Conservation (phyloP, 108 stramenopile genomes). For the Fragilaria radians region DNA sequence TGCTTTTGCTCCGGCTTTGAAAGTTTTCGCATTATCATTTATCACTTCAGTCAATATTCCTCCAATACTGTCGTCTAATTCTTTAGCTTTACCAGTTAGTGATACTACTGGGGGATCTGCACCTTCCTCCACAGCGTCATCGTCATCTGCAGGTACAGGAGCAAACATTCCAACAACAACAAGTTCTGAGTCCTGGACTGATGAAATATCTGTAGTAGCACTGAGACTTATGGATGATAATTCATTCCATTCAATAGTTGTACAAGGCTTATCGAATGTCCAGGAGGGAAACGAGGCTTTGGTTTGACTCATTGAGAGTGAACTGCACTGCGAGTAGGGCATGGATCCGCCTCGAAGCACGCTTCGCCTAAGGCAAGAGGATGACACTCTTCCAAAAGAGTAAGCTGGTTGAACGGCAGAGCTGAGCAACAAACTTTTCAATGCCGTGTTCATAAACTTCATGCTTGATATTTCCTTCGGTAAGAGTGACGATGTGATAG, state of each 20-base stretch:
- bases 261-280: too few species aligned
- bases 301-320: too few species aligned
- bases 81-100: slow-evolving; percentile 43
- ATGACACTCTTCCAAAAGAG: background rate
- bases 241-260: slow-evolving; percentile 60
- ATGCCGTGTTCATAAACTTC: background rate
- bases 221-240: slow-evolving; percentile 27
- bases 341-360: too few species aligned
- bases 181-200: slow-evolving; percentile 54
- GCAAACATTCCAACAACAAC: slow-evolving; percentile 62
- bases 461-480: too few species aligned
- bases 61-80: slow-evolving; percentile 53
- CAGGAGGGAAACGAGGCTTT: too few species aligned
- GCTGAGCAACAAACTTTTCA: background rate
- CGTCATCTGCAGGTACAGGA: slow-evolving; percentile 32
- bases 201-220: too few species aligned
- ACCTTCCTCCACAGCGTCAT: slow-evolving; percentile 38
- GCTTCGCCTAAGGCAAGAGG: background rate
- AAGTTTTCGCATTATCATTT: slow-evolving; percentile 60
- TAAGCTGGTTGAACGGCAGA: background rate
- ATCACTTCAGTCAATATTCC: slow-evolving; percentile 58
- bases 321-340: too few species aligned
- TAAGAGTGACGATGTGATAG: too few species aligned
- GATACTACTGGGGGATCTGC: slow-evolving; percentile 30
- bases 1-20: slow-evolving; percentile 65